Evolutionary conservation across 257 asterid genomes (phyloP).

Genomic region (Eucommia ulmoides): DNA sequence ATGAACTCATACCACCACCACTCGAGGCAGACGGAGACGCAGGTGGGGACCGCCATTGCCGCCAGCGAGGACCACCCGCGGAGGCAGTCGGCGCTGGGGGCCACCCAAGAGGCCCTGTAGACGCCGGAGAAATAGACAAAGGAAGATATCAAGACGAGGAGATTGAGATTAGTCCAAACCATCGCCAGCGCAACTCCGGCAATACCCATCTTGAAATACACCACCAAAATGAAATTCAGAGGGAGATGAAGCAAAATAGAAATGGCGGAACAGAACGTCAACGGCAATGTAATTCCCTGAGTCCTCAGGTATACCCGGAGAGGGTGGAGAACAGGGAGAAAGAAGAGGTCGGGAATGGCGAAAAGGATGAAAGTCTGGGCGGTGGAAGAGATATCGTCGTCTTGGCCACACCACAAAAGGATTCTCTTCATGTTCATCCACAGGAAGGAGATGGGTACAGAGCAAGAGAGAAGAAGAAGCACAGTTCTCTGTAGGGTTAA

Average conservation of each 20-base stretch:
- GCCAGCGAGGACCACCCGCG: conserved; percentile 64
- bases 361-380: conserved; percentile 69
- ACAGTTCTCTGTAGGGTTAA: conserved; percentile 77
- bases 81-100: conserved; percentile 52
- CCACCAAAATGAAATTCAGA: conserved; percentile 48
- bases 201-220: conserved; percentile 43
- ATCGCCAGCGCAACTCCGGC: conserved; percentile 75
- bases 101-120: conserved; percentile 55
- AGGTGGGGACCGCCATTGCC: conserved; percentile 57
- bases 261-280: conserved; percentile 49
- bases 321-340: conserved; percentile 75
- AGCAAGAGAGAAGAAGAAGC: conserved; percentile 60
- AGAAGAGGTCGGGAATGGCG: conserved; percentile 78
- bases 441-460: conserved; percentile 62
- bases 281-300: conserved; percentile 61
- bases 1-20: conserved; percentile 99
- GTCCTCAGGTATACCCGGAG: conserved; percentile 62
- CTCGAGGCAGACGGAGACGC: conserved; percentile 76
- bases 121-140: conserved; percentile 60
- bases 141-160: conserved; percentile 33
- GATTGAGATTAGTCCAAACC: conserved; percentile 70
- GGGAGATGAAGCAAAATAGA: conserved; percentile 70
- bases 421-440: conserved; percentile 78
- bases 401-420: conserved; percentile 76
- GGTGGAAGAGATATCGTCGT: conserved; percentile 50